phyloP scores from a whole-genome alignment of 805 yeast genomes.

The Vanderwaltozyma yarrowii region DNA sequence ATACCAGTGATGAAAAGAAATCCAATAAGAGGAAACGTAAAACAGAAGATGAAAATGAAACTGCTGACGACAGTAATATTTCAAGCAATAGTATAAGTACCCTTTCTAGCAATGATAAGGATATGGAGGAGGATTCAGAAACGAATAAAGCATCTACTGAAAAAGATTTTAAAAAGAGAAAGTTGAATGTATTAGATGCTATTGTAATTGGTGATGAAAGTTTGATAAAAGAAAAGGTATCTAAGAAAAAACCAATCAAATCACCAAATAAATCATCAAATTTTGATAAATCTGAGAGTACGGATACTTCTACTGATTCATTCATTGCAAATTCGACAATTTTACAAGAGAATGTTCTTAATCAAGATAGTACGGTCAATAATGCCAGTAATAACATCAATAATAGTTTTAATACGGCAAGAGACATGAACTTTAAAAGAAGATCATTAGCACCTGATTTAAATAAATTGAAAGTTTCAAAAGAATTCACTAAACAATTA shows the following conservation, averaged over 20 bases:
- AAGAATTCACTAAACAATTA: conserved; percentile 31
- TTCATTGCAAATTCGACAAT: conserved; percentile 1
- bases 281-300: conserved; percentile 17
- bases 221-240: conserved; percentile 13
- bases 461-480: conserved; percentile 25
- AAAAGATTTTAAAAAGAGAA: background rate
- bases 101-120: too few species aligned
- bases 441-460: conserved; percentile 26
- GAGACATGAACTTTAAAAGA: background rate
- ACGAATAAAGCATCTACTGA: background rate
- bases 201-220: conserved; percentile 2
- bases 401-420: too few species aligned
- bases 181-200: background rate
- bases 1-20: background rate
- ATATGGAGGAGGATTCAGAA: too few species aligned
- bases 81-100: too few species aligned
- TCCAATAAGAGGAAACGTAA: background rate
- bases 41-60: conserved; percentile 7
- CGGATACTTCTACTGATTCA: conserved; percentile 12
- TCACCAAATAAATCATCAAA: conserved; percentile 15
- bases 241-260: conserved; percentile 16
- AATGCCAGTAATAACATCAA: too few species aligned
- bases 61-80: conserved; percentile 1
- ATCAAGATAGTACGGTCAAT: too few species aligned
- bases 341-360: background rate